Conservation (phyloP, 345 rosid genomes). For the Gossypium herbaceum region DNA sequence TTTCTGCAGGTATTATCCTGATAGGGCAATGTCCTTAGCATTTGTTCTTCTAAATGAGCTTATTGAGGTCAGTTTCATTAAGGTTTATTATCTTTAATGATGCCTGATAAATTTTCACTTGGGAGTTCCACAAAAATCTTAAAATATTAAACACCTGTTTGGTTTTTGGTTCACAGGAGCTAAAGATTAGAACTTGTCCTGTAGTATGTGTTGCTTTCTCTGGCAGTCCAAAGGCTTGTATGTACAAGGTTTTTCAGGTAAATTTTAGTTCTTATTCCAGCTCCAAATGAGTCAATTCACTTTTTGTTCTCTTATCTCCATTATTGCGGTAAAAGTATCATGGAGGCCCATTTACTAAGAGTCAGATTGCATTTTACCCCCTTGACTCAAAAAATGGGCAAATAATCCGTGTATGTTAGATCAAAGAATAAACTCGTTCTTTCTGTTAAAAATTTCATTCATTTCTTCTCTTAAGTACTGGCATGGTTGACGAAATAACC, state of each 20-base stretch:
- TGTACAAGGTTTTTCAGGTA: constrained; percentile 89
- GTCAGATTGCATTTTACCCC: too few relatives aligned
- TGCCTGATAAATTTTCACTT: not conserved
- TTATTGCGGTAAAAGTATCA: too few relatives aligned
- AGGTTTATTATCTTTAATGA: not conserved
- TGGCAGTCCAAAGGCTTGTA: constrained; percentile 85
- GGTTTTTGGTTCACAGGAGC: constrained; percentile 38
- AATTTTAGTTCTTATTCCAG: not conserved
- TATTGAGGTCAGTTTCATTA: constrained; percentile 50
- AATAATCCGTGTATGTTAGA: too few relatives aligned
- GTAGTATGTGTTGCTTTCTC: constrained; percentile 76
- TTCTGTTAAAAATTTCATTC: too few relatives aligned
- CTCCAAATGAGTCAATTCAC: not conserved
- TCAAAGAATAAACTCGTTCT: too few relatives aligned
- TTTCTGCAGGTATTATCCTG: constrained; percentile 67
- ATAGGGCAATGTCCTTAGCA: constrained; percentile 70
- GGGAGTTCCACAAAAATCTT: not conserved
- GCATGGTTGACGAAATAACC: too few relatives aligned
- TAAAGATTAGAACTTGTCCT: constrained; percentile 63
- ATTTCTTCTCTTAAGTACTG: too few relatives aligned
- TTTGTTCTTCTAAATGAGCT: constrained; percentile 65
- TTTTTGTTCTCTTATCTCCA: not conserved
- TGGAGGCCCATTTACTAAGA: too few relatives aligned
- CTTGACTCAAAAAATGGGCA: too few relatives aligned
- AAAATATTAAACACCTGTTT: constrained; percentile 1